A percentile compares a stretch with the other conserved stretches of the same genome.
phyloP scores from a whole-genome alignment of 306 rosid species.

The Cicer arietinum region DNA sequence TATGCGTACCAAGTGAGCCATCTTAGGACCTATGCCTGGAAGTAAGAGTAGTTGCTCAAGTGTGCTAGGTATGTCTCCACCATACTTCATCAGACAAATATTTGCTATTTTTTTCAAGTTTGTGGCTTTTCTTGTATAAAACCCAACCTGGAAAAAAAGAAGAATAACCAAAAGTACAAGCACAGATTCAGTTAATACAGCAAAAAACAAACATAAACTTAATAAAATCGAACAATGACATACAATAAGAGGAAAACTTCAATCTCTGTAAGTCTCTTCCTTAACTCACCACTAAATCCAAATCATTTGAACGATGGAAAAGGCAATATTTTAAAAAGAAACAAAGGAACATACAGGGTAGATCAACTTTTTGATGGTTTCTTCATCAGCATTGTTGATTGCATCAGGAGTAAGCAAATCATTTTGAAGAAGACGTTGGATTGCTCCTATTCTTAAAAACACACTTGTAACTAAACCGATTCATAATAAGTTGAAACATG shows the following conservation, averaged over 20 bases:
- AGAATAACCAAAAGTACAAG: neutral
- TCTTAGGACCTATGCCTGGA: conserved; percentile 98
- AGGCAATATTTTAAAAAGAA: conserved; percentile 19
- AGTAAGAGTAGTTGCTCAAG: conserved; percentile 83
- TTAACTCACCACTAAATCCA: conserved; percentile 18
- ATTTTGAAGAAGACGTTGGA: conserved; percentile 84
- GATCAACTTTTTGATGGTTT: conserved; percentile 72
- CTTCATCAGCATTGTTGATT: conserved; percentile 80
- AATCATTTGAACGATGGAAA: conserved; percentile 18
- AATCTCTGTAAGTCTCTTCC: conserved; percentile 8
- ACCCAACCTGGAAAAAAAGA: conserved; percentile 72
- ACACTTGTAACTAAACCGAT: conserved; percentile 46
- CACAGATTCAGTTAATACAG: conserved; percentile 17
- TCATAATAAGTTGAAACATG: conserved; percentile 39
- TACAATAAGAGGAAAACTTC: conserved; percentile 1
- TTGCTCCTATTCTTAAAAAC: conserved; percentile 76
- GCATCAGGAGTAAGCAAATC: conserved; percentile 79
- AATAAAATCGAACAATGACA: conserved; percentile 23
- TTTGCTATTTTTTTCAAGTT: conserved; percentile 93
- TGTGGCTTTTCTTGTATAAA: conserved; percentile 84
- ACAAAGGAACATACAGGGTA: conserved; percentile 73
- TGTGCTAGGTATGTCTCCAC: conserved; percentile 88
- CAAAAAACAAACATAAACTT: conserved; percentile 4
- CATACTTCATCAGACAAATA: conserved; percentile 79
- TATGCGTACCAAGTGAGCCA: conserved; percentile 87